phyloP scores from a whole-genome alignment of 2,329 filamentous ascomycete species.

The Orbilia ellipsospora region DNA sequence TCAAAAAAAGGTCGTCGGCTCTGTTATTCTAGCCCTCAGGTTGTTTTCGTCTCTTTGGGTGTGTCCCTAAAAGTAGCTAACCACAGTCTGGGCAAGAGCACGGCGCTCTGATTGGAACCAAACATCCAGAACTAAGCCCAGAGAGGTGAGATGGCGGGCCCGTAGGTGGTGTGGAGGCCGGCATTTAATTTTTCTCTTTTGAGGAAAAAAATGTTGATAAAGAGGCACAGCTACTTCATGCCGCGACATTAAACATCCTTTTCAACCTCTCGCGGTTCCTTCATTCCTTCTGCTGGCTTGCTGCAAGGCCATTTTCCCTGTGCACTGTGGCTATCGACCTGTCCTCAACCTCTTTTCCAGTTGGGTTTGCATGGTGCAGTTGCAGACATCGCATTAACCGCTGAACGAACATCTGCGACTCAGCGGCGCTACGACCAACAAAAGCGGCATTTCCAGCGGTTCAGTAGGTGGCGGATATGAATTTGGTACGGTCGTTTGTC shows the following conservation, averaged over 20 bases:
- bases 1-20: conserved; percentile 42
- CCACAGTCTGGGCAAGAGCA: conserved; percentile 36
- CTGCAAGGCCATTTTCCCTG: conserved; percentile 8
- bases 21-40: conserved; percentile 36
- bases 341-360: conserved; percentile 32
- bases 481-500: conserved; percentile 53
- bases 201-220: conserved; percentile 39
- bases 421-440: conserved; percentile 8
- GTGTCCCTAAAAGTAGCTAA: conserved; percentile 26
- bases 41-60: conserved; percentile 11
- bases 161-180: conserved; percentile 30
- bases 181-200: conserved; percentile 36
- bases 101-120: conserved; percentile 32
- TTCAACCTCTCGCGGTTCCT: conserved; percentile 42
- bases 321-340: conserved; percentile 19
- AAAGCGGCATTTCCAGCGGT: conserved; percentile 10
- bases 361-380: conserved; percentile 18
- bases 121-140: conserved; percentile 35
- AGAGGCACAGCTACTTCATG: conserved; percentile 32
- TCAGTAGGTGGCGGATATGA: conserved; percentile 37
- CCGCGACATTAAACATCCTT: conserved; percentile 37
- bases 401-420: conserved; percentile 31
- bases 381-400: conserved; percentile 36
- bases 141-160: conserved; percentile 38
- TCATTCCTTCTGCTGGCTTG: conserved; percentile 13